Base-by-base conservation (phyloP, 2,329 filamentous ascomycete species). In the Gyromitra esculenta region DNA sequence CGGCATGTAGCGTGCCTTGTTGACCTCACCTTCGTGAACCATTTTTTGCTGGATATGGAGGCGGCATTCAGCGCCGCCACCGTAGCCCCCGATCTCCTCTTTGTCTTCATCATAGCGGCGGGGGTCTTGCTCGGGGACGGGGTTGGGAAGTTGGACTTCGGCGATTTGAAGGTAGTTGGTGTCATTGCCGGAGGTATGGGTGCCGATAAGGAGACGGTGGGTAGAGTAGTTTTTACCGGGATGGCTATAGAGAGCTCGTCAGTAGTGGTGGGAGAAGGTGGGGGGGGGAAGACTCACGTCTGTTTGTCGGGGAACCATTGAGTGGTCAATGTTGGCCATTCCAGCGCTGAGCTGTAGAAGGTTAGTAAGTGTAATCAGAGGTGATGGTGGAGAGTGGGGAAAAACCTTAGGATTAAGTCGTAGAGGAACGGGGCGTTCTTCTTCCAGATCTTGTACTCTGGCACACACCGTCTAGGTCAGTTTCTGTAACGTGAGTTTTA, bases 361-460 rank as follows among this genome's bases (percentile, higher is more conserved):
- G 11, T 50, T 31, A 78, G 25, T 37, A 39, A 35, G 18, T 45
- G 31, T 65, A 21, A 8, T 54, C 13, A 31, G 13, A 3, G 8
- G 56, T 15, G 18, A 3, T 4, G 18, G 13, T 62, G 57, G 15
- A 37, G 25, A 15, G 52, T 73, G 15, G 31, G 39, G 43, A 41
- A 79, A 80, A 84, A 90, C 90, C 90, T 94, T 79, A 98, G 88
- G 80, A 99, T 96, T 90, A 97, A 93, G 84, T 99, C 96, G 84
- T 99, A 99, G 81, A 99, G 91, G 83, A 98, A 98, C 2, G 96
- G 94, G 79, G 92, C 93, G 85, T 99, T 99, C 87, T 99, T 99
- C 88, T 99, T 99, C 96, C 96, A 99, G 80, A 95, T 97, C 84
- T 99, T 99, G 89, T 99, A 99, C 84, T 99, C 96, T 94, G 54